Evolutionary conservation across 768 basidiomycete genomes (phyloP).

Genomic region (Hygrocybe coccinea): DNA sequence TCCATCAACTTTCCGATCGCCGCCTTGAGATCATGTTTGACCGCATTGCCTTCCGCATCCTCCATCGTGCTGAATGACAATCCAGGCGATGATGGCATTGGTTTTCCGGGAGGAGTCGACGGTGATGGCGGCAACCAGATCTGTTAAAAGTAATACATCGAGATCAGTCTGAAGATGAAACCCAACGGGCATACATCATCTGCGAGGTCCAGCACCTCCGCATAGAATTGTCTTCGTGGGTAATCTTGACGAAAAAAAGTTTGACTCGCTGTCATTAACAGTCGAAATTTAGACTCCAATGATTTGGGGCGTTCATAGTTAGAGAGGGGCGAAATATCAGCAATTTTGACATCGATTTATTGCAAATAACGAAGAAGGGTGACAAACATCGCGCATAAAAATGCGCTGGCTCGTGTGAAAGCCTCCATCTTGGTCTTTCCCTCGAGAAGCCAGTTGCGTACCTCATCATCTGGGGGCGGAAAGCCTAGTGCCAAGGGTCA

Average conservation of each 20-base stretch:
- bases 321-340: neutral
- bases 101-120: neutral
- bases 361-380: neutral
- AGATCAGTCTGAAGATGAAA: neutral
- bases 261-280: constrained; percentile 1
- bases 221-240: neutral
- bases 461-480: neutral
- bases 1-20: constrained; percentile 1
- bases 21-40: neutral
- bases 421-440: neutral
- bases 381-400: neutral
- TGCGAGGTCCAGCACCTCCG: neutral
- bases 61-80: neutral
- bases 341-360: neutral
- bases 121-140: neutral
- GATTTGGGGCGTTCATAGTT: neutral
- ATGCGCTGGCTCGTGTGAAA: neutral
- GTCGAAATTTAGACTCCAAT: neutral
- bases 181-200: neutral
- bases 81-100: neutral
- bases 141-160: neutral
- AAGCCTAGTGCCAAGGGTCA: neutral
- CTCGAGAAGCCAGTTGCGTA: neutral
- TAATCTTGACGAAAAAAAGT: neutral
- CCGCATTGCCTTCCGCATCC: neutral